Conservation (phyloP, 805 yeast genomes). For the Cyberlindnera samutprakarnensis region DNA sequence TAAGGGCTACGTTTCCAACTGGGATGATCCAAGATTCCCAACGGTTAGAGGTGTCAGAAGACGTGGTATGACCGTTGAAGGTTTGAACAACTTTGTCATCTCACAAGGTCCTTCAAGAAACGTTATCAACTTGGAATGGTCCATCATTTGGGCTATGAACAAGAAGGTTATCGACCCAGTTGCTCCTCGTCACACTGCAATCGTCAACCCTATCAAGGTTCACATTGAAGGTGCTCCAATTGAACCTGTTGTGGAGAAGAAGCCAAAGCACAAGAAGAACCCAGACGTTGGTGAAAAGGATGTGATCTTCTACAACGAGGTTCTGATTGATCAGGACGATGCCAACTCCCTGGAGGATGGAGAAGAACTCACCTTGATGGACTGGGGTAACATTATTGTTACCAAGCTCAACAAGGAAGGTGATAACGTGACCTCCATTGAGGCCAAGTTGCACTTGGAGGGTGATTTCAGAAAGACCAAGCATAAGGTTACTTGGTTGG, state of each 20-base stretch:
- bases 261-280: constrained; percentile 93
- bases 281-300: constrained; percentile 82
- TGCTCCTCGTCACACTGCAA: constrained; percentile 92
- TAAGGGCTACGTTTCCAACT: constrained; percentile 74
- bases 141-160: constrained; percentile 94
- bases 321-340: constrained; percentile 83
- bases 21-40: constrained; percentile 99
- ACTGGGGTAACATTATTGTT: constrained; percentile 93
- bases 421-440: constrained; percentile 50
- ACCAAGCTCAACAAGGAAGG: constrained; percentile 61
- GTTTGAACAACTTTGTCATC: constrained; percentile 85
- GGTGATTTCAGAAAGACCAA: constrained; percentile 97
- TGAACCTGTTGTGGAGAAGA: constrained; percentile 54
- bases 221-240: constrained; percentile 64
- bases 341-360: constrained; percentile 66
- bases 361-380: constrained; percentile 97
- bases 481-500: constrained; percentile 92
- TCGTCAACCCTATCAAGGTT: constrained; percentile 66
- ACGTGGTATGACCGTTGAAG: constrained; percentile 99
- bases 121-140: constrained; percentile 96
- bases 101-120: constrained; percentile 98
- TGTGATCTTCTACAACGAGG: constrained; percentile 55
- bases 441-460: constrained; percentile 77
- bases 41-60: constrained; percentile 99
- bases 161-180: constrained; percentile 95